Evolutionary conservation across 2,329 filamentous ascomycete genomes (phyloP).

Genomic region (Stachybotrys chartarum): DNA sequence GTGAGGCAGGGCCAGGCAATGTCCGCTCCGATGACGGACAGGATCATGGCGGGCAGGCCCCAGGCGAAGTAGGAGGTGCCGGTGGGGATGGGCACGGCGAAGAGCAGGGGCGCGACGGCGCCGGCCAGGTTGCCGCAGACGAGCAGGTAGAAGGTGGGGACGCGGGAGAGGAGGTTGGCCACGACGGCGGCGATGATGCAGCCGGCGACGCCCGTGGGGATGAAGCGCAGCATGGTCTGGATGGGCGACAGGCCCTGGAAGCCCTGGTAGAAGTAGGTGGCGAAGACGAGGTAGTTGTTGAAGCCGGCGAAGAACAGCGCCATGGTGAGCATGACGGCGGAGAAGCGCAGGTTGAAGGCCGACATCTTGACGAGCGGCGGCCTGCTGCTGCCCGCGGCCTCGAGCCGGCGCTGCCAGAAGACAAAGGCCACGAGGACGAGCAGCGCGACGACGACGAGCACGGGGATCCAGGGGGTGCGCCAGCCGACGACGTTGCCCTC

Average conservation of each 20-base stretch:
- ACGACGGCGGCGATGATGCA: conserved; percentile 49
- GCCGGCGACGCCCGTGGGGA: conserved; percentile 57
- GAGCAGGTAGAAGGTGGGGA: conserved; percentile 52
- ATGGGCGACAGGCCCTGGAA: conserved; percentile 54
- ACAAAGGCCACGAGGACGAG: conserved; percentile 49
- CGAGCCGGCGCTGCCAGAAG: conserved; percentile 48
- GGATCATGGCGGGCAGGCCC: conserved; percentile 57
- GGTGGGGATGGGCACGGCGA: conserved; percentile 55
- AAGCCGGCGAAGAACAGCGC: conserved; percentile 59
- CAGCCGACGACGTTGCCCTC: conserved; percentile 65
- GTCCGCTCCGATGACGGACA: conserved; percentile 60
- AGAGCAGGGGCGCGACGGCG: conserved; percentile 49
- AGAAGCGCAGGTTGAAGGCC: conserved; percentile 55
- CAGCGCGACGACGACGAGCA: conserved; percentile 50
- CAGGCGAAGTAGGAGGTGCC: conserved; percentile 60
- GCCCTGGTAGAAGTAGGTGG: conserved; percentile 65
- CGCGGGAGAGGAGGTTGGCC: conserved; percentile 46
- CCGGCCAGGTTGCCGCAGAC: conserved; percentile 50
- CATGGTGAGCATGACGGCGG: conserved; percentile 58
- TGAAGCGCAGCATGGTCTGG: conserved; percentile 62
- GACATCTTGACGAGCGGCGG: conserved; percentile 61
- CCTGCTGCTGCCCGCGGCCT: conserved; percentile 17
- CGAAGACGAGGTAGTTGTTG: conserved; percentile 60
- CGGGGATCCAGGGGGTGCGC: conserved; percentile 54
- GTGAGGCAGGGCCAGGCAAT: conserved; percentile 59